phyloP scores from a whole-genome alignment of 371 early-diverging fungal genomes.

The Apophysomyces elegans region DNA sequence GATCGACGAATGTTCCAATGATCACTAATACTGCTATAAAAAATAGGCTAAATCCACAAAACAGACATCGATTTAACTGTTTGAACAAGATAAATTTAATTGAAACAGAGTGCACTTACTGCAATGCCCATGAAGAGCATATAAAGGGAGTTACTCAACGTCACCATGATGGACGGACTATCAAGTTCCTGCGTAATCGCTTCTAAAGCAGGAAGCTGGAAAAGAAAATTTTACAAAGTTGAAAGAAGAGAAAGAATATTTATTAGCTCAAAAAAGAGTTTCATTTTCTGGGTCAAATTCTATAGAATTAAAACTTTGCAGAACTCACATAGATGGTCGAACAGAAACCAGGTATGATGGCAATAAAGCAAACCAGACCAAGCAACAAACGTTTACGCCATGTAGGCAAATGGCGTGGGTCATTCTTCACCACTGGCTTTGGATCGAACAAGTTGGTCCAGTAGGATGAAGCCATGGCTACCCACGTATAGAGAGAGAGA shows the following conservation, averaged over 20 bases:
- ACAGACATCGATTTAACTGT: background rate
- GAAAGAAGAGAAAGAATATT: background rate
- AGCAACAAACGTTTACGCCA: conserved; percentile 46
- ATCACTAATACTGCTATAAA: conserved; percentile 78
- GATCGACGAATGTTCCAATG: conserved; percentile 66
- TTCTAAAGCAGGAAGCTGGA: conserved; percentile 58
- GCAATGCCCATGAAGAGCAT: conserved; percentile 69
- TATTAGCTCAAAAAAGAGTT: too few relatives aligned
- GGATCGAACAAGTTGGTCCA: conserved; percentile 3
- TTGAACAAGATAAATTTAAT: background rate
- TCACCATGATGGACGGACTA: conserved; percentile 53
- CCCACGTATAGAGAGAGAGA: too few relatives aligned
- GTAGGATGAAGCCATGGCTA: too few relatives aligned
- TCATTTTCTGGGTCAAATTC: too few relatives aligned
- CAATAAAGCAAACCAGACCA: conserved; percentile 46
- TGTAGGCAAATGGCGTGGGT: conserved; percentile 39
- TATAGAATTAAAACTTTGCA: too few relatives aligned
- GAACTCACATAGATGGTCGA: conserved; percentile 50
- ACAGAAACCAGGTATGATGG: conserved; percentile 55
- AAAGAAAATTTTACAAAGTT: background rate
- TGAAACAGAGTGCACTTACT: conserved; percentile 16
- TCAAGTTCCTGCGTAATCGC: conserved; percentile 36
- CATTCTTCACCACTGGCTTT: conserved; percentile 20
- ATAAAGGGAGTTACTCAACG: conserved; percentile 63
- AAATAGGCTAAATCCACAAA: conserved; percentile 45